These are phyloP conservation scores for Mortierella sp. DNA, from an alignment of 371 early-diverging fungal genomes.

Conservation along the genomic window DNA sequence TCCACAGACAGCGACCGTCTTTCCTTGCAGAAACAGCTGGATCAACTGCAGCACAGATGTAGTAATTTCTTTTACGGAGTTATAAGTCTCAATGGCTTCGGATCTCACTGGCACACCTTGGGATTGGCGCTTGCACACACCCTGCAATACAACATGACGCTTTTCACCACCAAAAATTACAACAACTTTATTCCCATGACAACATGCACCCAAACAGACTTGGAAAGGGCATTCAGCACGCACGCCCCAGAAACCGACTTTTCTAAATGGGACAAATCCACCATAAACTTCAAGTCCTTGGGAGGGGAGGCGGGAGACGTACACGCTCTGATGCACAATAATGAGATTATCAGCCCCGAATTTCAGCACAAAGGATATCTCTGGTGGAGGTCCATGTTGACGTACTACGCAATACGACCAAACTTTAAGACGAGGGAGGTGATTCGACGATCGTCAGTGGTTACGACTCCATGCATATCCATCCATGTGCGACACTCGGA, in stretches of 20 bases:
- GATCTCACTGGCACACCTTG: slow-evolving; percentile 22
- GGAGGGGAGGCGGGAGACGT: neutral
- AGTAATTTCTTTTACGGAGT: slow-evolving; percentile 18
- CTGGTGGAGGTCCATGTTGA: slow-evolving; percentile 31
- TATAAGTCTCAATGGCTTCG: slow-evolving; percentile 10
- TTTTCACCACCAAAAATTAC: neutral
- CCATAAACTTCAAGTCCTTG: slow-evolving; percentile 20
- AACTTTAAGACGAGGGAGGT: neutral
- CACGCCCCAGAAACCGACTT: slow-evolving; percentile 5
- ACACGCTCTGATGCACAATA: neutral
- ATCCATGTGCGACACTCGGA: slow-evolving; percentile 32
- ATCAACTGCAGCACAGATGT: neutral
- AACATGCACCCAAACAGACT: slow-evolving; percentile 24
- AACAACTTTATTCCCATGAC: slow-evolving; percentile 22
- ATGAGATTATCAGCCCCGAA: slow-evolving; percentile 1
- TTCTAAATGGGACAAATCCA: slow-evolving; percentile 15
- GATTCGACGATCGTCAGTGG: neutral
- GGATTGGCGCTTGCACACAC: slow-evolving; percentile 15
- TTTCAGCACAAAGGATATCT: slow-evolving; percentile 17
- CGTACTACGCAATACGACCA: slow-evolving; percentile 18
- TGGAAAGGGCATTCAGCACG: slow-evolving; percentile 15
- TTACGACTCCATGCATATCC: slow-evolving; percentile 12
- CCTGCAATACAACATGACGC: slow-evolving; percentile 34
- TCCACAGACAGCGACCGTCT: too few species aligned
- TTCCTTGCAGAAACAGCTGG: too few species aligned